These are phyloP conservation scores for Termitomyces heimii DNA, from an alignment of 768 basidiomycete species.

Conservation along the genomic window DNA sequence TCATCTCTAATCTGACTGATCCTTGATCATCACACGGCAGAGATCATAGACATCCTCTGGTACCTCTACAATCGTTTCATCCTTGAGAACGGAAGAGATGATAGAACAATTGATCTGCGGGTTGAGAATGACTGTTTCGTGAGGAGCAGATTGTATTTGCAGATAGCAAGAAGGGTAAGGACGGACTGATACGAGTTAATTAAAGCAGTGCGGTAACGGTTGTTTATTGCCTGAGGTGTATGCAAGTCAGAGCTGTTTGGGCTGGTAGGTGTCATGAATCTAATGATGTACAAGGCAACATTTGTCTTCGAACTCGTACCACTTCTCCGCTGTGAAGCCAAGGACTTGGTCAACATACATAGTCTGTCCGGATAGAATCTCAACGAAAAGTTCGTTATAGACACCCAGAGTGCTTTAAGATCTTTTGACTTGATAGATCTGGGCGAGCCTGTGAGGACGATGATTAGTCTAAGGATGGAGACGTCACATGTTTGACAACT, in stretches of 20 bases:
- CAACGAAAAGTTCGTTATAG: slow-evolving; percentile 88
- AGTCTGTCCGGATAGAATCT: slow-evolving; percentile 97
- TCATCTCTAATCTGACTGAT: slow-evolving; percentile 82
- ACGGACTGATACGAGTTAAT: slow-evolving; percentile 96
- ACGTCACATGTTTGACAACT: neutral
- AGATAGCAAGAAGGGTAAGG: slow-evolving; percentile 94
- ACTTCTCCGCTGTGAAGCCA: slow-evolving; percentile 81
- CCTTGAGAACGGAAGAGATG: slow-evolving; percentile 91
- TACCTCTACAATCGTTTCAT: slow-evolving; percentile 90
- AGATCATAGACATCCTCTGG: slow-evolving; percentile 93
- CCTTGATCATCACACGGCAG: slow-evolving; percentile 88
- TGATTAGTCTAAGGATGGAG: neutral
- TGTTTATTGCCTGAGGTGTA: slow-evolving; percentile 77
- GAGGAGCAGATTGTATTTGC: slow-evolving; percentile 81
- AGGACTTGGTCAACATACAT: slow-evolving; percentile 96
- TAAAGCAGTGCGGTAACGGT: slow-evolving; percentile 88
- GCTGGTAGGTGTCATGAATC: slow-evolving; percentile 2
- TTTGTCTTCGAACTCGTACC: slow-evolving; percentile 77
- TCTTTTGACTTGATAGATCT: slow-evolving; percentile 96
- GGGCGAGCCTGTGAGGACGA: slow-evolving; percentile 71
- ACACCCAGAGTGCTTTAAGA: slow-evolving; percentile 92
- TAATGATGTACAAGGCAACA: neutral
- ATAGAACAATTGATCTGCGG: slow-evolving; percentile 86
- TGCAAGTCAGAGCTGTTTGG: slow-evolving; percentile 76
- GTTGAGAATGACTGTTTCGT: slow-evolving; percentile 85